Conservation (phyloP, 2,329 filamentous ascomycete genomes). For the Parastagonospora nodorum region DNA sequence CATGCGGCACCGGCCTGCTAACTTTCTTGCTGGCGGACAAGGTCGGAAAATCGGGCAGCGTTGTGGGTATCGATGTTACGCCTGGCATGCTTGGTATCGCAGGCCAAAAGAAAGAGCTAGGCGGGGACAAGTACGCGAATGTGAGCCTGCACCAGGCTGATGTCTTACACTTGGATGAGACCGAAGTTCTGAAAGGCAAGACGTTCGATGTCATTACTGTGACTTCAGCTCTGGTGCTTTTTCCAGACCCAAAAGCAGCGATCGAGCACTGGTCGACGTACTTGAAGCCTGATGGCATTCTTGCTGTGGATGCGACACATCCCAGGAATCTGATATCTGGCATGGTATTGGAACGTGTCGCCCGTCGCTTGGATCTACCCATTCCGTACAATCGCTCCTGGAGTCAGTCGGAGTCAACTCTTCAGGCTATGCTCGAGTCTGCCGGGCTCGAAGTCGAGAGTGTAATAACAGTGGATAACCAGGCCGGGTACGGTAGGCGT, state of each 20-base stretch:
- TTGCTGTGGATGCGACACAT: constrained; percentile 49
- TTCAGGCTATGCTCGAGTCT: constrained; percentile 38
- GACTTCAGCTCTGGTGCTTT: constrained; percentile 49
- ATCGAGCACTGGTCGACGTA: constrained; percentile 46
- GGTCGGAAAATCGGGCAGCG: constrained; percentile 45
- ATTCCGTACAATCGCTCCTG: constrained; percentile 46
- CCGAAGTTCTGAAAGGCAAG: constrained; percentile 27
- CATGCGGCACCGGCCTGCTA: constrained; percentile 53
- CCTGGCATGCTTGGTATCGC: constrained; percentile 50
- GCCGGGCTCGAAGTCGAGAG: constrained; percentile 45
- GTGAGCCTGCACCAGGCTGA: constrained; percentile 45
- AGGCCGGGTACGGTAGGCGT: constrained; percentile 38
- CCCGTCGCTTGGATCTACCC: constrained; percentile 34
- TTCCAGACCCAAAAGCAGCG: constrained; percentile 45
- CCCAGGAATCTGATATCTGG: constrained; percentile 45
- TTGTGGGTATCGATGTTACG: constrained; percentile 50
- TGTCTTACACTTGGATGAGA: constrained; percentile 41
- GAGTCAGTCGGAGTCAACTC: constrained; percentile 38
- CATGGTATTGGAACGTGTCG: constrained; percentile 46
- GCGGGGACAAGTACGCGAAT: constrained; percentile 35
- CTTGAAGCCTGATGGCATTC: constrained; percentile 47
- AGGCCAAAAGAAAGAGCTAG: constrained; percentile 30
- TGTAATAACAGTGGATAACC: constrained; percentile 37
- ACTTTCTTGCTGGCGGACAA: constrained; percentile 46
- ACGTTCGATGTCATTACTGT: constrained; percentile 46